A percentile compares a stretch with the other conserved stretches of the same genome.
Evolutionary conservation across 306 rosid species (phyloP).

Genomic region (Pyrus betulifolia): DNA sequence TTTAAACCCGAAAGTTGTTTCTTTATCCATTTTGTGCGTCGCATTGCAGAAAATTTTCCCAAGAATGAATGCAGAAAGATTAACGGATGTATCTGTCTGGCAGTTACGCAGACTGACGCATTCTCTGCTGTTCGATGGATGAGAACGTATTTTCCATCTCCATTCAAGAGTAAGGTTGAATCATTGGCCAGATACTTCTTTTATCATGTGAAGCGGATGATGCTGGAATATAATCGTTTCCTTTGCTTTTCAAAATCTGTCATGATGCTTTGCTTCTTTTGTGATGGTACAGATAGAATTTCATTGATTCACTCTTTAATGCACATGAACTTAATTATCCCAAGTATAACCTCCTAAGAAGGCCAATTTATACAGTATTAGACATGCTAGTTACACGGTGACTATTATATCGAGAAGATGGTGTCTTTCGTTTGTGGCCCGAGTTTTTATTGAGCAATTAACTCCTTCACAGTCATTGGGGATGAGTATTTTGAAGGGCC

Average conservation of each 20-base stretch:
- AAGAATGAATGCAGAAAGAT: not conserved
- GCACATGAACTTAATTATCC: not conserved
- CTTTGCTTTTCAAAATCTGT: not conserved
- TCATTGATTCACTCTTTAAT: not conserved
- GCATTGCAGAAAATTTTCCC: not conserved
- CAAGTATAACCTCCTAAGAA: not conserved
- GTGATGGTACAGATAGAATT: not conserved
- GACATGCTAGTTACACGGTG: not conserved
- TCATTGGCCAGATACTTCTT: not conserved
- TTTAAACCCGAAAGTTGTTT: not conserved
- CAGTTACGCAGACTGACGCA: not conserved
- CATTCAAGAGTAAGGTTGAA: not conserved
- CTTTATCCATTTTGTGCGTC: not conserved
- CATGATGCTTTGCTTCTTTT: not conserved
- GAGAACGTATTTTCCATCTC: not conserved
- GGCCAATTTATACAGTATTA: not conserved
- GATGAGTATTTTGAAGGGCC: conserved; percentile 40
- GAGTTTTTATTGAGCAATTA: conserved; percentile 31
- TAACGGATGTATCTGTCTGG: not conserved
- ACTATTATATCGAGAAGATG: not conserved
- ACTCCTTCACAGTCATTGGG: conserved; percentile 49
- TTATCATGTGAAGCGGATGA: not conserved
- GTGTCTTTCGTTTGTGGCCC: too few species aligned
- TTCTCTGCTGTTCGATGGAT: not conserved
- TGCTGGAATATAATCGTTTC: not conserved